These are phyloP conservation scores for Tinospora cordifolia DNA, from an alignment of 164 flowering plant genomes.

Conservation along the genomic window DNA sequence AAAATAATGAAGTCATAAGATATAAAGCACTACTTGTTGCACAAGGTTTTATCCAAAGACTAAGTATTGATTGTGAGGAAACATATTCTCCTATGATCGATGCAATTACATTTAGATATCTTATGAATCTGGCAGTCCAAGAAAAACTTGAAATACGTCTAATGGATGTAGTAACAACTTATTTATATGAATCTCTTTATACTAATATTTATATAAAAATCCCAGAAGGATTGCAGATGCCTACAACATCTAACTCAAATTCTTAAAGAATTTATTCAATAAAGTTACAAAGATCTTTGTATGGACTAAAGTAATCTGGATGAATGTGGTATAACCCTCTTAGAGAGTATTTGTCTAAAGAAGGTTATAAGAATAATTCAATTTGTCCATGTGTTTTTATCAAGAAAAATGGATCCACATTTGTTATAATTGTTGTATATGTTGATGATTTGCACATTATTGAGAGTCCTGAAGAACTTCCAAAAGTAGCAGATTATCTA, in stretches of 20 bases:
- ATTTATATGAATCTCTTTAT: background rate
- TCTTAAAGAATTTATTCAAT: background rate
- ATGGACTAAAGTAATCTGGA: too few relatives aligned
- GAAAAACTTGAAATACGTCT: too few relatives aligned
- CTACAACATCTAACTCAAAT: background rate
- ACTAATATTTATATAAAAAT: background rate
- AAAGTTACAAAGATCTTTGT: too few relatives aligned
- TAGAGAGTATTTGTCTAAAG: background rate
- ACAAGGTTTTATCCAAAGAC: background rate
- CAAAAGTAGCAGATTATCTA: background rate
- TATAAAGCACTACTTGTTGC: background rate
- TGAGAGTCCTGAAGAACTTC: background rate
- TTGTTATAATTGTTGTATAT: background rate
- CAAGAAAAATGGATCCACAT: background rate
- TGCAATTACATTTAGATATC: background rate
- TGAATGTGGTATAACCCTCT: background rate
- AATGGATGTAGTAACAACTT: too few relatives aligned
- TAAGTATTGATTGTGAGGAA: background rate
- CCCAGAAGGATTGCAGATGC: too few relatives aligned
- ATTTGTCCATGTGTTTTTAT: conserved; percentile 5
- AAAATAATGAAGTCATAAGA: too few relatives aligned
- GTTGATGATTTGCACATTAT: conserved; percentile 5
- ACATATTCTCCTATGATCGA: background rate
- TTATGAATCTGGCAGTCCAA: background rate
- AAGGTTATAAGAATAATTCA: background rate